Conservation (phyloP, 148 eudicot species). For the Chenopodium album region DNA sequence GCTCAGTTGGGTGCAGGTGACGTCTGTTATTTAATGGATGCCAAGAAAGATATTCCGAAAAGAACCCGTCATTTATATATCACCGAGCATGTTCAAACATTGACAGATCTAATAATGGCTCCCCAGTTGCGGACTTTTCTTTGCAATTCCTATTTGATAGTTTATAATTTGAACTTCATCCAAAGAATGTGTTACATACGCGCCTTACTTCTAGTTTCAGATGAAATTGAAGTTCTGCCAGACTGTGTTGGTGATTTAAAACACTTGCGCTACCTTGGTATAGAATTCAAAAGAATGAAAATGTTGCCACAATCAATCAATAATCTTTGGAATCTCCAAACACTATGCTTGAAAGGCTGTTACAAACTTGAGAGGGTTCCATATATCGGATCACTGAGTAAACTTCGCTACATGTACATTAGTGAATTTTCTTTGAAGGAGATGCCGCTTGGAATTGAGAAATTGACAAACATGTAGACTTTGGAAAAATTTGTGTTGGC, state of each 20-base stretch:
- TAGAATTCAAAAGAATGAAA: background rate
- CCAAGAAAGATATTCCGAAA: background rate
- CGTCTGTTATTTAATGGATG: too few species aligned
- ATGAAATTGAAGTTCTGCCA: background rate
- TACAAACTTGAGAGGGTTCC: background rate
- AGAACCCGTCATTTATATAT: background rate
- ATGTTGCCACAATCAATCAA: background rate
- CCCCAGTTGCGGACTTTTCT: background rate
- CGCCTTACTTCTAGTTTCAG: background rate
- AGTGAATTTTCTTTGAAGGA: background rate
- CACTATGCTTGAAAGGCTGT: background rate
- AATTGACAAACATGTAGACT: conserved; percentile 9
- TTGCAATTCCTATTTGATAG: too few species aligned
- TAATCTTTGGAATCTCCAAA: conserved; percentile 16
- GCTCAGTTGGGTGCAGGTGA: too few species aligned
- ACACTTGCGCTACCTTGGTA: background rate
- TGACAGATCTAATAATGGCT: background rate
- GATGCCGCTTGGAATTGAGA: background rate
- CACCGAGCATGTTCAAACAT: background rate
- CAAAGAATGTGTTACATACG: background rate
- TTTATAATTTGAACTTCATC: background rate
- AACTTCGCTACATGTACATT: conserved; percentile 3
- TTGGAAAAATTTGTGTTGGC: background rate
- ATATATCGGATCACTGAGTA: background rate
- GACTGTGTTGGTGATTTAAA: conserved; percentile 7